Evolutionary conservation across 139 green algal genomes (phyloP).

Genomic region (Microglena sp.): DNA sequence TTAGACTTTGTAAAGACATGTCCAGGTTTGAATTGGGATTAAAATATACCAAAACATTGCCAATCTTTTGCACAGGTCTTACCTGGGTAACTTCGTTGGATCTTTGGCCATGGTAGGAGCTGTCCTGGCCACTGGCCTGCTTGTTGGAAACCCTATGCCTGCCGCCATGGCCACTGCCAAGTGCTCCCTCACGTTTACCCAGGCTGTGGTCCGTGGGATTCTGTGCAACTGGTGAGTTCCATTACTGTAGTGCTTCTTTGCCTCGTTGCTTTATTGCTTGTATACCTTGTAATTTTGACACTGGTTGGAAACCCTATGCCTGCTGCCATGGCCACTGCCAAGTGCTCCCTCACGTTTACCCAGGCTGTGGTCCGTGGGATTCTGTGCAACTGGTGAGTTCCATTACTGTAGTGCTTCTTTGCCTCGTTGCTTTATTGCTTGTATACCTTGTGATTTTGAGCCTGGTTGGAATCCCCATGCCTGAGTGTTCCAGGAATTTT

Average conservation of each 20-base stretch:
- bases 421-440: no score
- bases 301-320: conserved; percentile 23
- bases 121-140: conserved; percentile 46
- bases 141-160: conserved; percentile 21
- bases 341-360: background rate
- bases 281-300: no score
- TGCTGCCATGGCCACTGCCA: conserved; percentile 4
- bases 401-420: no score
- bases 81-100: conserved; percentile 79
- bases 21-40: no score
- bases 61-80: no score
- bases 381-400: conserved; percentile 85
- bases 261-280: no score
- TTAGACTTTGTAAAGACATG: no score
- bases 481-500: no score
- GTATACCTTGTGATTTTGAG: no score
- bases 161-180: conserved; percentile 7
- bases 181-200: background rate
- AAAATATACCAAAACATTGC: no score
- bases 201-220: conserved; percentile 47
- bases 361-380: conserved; percentile 47
- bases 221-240: conserved; percentile 88
- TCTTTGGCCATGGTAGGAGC: conserved; percentile 47
- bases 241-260: no score
- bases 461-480: conserved; percentile 23